A percentile compares a stretch with the other conserved stretches of the same genome.
Evolutionary conservation across 2,329 filamentous ascomycete genomes (phyloP).

Genomic region (Penicillium psychrosexuale): DNA sequence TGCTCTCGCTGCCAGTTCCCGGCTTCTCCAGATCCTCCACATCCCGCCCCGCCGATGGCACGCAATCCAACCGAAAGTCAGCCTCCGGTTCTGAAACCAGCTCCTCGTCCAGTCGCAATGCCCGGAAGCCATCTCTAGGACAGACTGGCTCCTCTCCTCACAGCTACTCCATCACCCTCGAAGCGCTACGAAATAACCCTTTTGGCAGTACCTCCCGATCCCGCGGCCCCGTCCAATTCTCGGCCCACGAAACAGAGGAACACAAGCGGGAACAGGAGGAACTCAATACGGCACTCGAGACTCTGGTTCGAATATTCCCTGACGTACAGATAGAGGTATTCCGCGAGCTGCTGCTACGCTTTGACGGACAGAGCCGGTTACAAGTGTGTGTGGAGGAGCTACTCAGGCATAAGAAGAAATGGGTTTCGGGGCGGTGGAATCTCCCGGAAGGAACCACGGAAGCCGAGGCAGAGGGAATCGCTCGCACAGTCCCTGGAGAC

Average conservation of each 20-base stretch:
- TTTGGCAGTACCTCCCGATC: constrained; percentile 35
- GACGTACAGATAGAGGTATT: constrained; percentile 49
- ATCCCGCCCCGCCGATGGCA: constrained; percentile 29
- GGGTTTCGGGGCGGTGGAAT: constrained; percentile 49
- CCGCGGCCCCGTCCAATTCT: constrained; percentile 20
- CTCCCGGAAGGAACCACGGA: constrained; percentile 26
- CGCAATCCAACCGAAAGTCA: constrained; percentile 16
- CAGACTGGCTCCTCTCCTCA: constrained; percentile 17
- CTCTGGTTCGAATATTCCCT: constrained; percentile 45
- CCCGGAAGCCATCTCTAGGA: constrained; percentile 13
- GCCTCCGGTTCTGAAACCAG: constrained; percentile 11
- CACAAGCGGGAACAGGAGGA: constrained; percentile 37
- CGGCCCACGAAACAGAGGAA: constrained; percentile 26
- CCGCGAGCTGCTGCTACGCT: constrained; percentile 46
- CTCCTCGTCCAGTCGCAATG: constrained; percentile 15
- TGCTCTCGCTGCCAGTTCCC: constrained; percentile 39
- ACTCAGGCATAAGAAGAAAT: constrained; percentile 45
- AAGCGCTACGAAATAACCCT: constrained; percentile 46
- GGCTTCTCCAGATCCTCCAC: constrained; percentile 34
- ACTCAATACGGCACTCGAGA: constrained; percentile 42
- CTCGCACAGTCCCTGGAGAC: neutral
- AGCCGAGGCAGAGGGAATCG: constrained; percentile 4
- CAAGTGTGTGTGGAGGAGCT: constrained; percentile 49
- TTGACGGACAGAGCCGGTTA: constrained; percentile 47
- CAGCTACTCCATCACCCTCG: constrained; percentile 38